These are phyloP conservation scores for Nakaseomyces uthaithaninus DNA, from an alignment of 1,139 yeast genomes.

Conservation along the genomic window DNA sequence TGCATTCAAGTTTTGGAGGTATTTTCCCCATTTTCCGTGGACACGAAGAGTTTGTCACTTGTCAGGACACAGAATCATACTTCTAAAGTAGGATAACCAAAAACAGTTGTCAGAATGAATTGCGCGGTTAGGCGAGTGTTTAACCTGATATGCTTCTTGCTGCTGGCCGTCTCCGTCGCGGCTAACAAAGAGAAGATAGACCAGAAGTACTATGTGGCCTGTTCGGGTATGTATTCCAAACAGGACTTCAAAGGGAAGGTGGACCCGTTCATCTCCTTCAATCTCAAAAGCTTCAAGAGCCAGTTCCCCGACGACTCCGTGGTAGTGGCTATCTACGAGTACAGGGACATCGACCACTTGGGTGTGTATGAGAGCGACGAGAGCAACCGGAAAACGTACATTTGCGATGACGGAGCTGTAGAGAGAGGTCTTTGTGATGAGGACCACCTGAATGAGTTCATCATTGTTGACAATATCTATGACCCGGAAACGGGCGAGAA, in stretches of 20 bases:
- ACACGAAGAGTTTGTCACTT: no score
- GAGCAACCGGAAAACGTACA: conserved; percentile 39
- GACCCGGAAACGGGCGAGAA: conserved; percentile 35
- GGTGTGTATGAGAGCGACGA: conserved; percentile 42
- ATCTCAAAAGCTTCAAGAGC: conserved; percentile 36
- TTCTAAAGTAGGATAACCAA: no score
- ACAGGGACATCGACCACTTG: conserved; percentile 59
- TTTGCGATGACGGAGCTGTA: conserved; percentile 72
- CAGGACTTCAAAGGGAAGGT: conserved; percentile 79
- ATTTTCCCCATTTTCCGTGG: no score
- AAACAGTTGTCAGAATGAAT: no score
- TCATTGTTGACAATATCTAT: conserved; percentile 37
- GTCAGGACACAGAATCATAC: no score
- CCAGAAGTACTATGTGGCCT: conserved; percentile 49
- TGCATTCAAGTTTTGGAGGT: no score
- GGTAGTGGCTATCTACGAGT: conserved; percentile 73
- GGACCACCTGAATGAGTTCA: conserved; percentile 52
- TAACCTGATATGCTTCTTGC: not conserved
- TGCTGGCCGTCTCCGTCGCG: conserved; percentile 12
- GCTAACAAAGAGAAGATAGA: conserved; percentile 48
- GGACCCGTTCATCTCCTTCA: conserved; percentile 54
- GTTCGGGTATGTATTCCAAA: conserved; percentile 85
- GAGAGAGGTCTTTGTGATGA: conserved; percentile 47
- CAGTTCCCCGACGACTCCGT: conserved; percentile 38
- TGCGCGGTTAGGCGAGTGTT: conserved; percentile 4